Conservation (phyloP, 2,329 filamentous ascomycete genomes). For the Exophiala oligosperma region DNA sequence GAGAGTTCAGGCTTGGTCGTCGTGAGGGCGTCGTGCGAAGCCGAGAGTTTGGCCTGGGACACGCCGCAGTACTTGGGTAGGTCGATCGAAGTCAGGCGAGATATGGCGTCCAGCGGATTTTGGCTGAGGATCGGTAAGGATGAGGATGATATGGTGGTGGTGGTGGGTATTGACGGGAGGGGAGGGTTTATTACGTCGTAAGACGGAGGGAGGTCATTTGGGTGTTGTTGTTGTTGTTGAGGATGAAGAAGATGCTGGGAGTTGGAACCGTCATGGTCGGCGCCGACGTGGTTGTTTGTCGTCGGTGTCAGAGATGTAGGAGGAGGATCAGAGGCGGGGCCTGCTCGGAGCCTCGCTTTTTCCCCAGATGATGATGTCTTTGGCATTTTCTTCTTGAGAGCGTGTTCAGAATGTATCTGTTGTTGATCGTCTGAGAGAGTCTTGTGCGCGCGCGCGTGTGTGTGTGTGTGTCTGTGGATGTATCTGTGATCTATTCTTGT, state of each 20-base stretch:
- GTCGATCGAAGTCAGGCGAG: slow-evolving; percentile 26
- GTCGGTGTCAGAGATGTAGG: not conserved
- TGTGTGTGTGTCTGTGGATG: no score
- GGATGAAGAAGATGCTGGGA: not conserved
- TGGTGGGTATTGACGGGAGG: not conserved
- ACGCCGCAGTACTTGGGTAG: slow-evolving; percentile 31
- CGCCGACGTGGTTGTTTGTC: not conserved
- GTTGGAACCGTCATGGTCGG: not conserved
- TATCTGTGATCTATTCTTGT: no score
- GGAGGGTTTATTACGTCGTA: slow-evolving; percentile 19
- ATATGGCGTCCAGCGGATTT: slow-evolving; percentile 23
- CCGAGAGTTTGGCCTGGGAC: slow-evolving; percentile 28
- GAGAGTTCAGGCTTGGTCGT: slow-evolving; percentile 29
- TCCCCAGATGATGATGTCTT: not conserved
- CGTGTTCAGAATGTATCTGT: no score
- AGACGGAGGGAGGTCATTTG: slow-evolving; percentile 19
- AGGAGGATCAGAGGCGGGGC: not conserved
- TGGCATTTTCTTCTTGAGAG: not conserved
- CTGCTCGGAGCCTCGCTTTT: not conserved
- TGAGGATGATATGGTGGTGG: not conserved
- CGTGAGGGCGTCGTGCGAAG: slow-evolving; percentile 30
- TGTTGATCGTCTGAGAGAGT: no score
- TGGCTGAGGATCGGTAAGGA: slow-evolving; percentile 1
- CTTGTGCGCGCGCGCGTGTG: no score
- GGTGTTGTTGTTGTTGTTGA: not conserved